Conservation (phyloP, 305 asterid species). For the Fraxinus xanthoxyloides region DNA sequence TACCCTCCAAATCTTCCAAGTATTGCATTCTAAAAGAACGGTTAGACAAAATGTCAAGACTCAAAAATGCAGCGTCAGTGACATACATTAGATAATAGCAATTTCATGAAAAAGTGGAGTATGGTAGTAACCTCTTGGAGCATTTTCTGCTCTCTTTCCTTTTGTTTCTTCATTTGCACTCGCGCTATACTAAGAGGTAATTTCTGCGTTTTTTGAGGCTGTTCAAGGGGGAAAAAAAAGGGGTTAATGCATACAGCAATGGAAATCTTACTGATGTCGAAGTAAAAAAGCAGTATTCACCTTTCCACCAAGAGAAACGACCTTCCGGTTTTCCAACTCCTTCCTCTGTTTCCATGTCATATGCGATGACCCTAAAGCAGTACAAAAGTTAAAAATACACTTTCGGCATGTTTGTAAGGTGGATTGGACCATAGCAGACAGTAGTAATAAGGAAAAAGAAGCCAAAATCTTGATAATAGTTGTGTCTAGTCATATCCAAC, state of each 20-base stretch:
- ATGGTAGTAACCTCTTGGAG: slow-evolving; percentile 55
- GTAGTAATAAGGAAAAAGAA: neutral
- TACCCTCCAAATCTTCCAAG: slow-evolving; percentile 59
- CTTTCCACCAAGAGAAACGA: slow-evolving; percentile 91
- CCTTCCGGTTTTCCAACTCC: slow-evolving; percentile 75
- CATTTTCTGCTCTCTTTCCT: slow-evolving; percentile 66
- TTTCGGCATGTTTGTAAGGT: neutral
- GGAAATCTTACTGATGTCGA: neutral
- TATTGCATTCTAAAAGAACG: slow-evolving; percentile 45
- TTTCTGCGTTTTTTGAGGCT: slow-evolving; percentile 81
- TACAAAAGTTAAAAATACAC: neutral
- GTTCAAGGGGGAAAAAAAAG: slow-evolving; percentile 2
- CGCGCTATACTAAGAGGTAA: slow-evolving; percentile 81
- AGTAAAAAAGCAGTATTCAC: slow-evolving; percentile 22
- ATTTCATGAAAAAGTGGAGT: neutral
- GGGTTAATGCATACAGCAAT: neutral
- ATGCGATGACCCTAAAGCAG: slow-evolving; percentile 48
- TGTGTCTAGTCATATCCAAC: neutral
- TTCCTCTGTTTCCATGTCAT: slow-evolving; percentile 86
- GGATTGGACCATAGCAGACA: neutral
- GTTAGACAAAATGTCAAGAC: neutral
- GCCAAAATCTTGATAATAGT: neutral
- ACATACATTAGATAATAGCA: neutral
- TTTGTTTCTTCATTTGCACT: slow-evolving; percentile 71
- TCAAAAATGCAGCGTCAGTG: neutral